Conservation (phyloP, 169 alveolate genomes). For the Plasmodium relictum region DNA sequence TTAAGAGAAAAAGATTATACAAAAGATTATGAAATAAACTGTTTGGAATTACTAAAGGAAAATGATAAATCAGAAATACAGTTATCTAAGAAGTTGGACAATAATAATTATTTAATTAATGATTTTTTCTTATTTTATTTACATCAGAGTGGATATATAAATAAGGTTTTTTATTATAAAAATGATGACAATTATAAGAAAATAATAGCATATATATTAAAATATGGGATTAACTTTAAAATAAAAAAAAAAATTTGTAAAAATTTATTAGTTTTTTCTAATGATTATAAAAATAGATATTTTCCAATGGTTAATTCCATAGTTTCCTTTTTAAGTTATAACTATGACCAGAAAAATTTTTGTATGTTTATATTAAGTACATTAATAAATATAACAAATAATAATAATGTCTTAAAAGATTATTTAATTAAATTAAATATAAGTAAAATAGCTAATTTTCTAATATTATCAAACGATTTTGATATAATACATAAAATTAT, state of each 20-base stretch:
- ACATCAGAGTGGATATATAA: conserved; percentile 64
- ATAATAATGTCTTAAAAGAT: conserved; percentile 29
- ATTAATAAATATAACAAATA: conserved; percentile 56
- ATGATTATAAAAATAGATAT: conserved; percentile 61
- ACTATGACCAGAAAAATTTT: conserved; percentile 20
- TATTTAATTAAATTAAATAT: conserved; percentile 18
- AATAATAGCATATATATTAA: conserved; percentile 41
- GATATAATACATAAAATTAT: conserved; percentile 17
- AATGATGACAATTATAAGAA: conserved; percentile 43
- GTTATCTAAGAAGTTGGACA: conserved; percentile 1
- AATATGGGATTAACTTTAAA: conserved; percentile 37
- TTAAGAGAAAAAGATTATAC: conserved; percentile 40
- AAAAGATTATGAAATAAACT: conserved; percentile 13
- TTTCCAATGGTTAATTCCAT: conserved; percentile 26
- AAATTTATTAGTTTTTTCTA: conserved; percentile 44
- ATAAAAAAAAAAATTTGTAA: conserved; percentile 49
- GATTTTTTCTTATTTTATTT: conserved; percentile 52
- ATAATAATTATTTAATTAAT: conserved; percentile 18
- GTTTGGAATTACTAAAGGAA: conserved; percentile 26
- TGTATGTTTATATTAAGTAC: conserved; percentile 36
- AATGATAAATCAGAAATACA: conserved; percentile 1
- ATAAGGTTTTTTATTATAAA: conserved; percentile 13
- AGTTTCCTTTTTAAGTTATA: conserved; percentile 8
- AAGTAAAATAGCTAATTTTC: conserved; percentile 11
- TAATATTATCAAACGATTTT: conserved; percentile 42